Conservation (phyloP, 2,329 filamentous ascomycete genomes). For the Chaetomiaceae sp. region DNA sequence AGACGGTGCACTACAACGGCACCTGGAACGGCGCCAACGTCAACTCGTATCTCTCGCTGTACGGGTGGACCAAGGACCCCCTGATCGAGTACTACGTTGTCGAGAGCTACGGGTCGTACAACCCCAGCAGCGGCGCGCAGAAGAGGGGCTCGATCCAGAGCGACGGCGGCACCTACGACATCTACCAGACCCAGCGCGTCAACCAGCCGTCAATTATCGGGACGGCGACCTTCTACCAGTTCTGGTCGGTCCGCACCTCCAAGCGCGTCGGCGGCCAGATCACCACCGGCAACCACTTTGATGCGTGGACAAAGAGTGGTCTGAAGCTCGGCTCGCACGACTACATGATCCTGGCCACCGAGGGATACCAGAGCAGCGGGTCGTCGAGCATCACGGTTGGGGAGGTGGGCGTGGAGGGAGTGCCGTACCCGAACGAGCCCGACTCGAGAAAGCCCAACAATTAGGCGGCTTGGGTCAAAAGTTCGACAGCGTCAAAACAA, state of each 20-base stretch:
- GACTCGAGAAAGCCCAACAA: no score
- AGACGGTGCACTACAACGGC: not conserved
- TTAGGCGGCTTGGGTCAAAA: no score
- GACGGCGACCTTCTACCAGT: not conserved
- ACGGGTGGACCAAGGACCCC: not conserved
- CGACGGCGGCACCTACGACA: not conserved
- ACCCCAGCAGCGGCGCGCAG: not conserved
- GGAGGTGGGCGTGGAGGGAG: no score
- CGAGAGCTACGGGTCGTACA: not conserved
- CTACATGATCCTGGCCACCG: not conserved
- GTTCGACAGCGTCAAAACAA: no score
- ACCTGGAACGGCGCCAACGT: not conserved
- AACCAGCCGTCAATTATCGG: slow-evolving; percentile 3
- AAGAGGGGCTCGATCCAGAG: not conserved
- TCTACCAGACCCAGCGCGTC: not conserved
- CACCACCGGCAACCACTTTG: not conserved
- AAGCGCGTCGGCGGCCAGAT: not conserved
- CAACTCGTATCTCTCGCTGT: slow-evolving; percentile 1
- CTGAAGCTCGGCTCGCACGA: slow-evolving; percentile 1
- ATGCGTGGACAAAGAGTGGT: not conserved
- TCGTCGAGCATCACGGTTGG: no score
- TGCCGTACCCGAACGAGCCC: no score
- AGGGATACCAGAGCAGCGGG: not conserved
- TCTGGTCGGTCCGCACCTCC: not conserved
- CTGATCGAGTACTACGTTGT: slow-evolving; percentile 2